Base-by-base conservation (phyloP, 495 filamentous ascomycete species). In the Aspergillus campestris region DNA sequence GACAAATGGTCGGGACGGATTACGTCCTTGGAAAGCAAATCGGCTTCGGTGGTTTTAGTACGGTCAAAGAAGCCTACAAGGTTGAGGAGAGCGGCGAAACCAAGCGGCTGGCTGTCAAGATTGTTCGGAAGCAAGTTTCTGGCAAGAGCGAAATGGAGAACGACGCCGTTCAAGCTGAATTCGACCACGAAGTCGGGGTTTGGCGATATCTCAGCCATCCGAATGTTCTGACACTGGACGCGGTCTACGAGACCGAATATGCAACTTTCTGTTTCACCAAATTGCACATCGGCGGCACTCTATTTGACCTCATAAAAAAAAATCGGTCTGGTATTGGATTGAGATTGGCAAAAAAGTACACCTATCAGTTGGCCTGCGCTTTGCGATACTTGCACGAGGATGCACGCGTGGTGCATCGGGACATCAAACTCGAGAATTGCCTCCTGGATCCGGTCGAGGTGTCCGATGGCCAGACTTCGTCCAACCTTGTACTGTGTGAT, bases 371-470 rank as follows among this genome's bases (percentile, higher is more conserved):
- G 12, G 81, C 83, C 10, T 78, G 72, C 32, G 83, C 84, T 4
- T 58, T 87, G 11, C 76, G 84, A 14, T 88, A 88, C 60, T 62
- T 88, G 1, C 84, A 88, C 50, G 76, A 87, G 60, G 84, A 88
- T 57, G 75, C 83, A 27, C 72, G 74, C 1, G 73, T 88, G 33
- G 79, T 86, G 7, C 84, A 88, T 55, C 69, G 84, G 29, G 84
- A 88, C 55, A 78, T 88, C 55, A 88, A 88, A 62, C 73, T 87
- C 6, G 84, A 88, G 58, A 88, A 88, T 50, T 88, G 84, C 50
- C 72, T 88, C 8, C 55, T 88, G 18, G 82, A 87, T 50, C 73
- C 78, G 0, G 57, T 71, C 35, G 64, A 71, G 6, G 49, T 54
- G 1, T 47, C 58, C 1, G 75, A 80, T 48, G 75, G 72, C 11